Evolutionary conservation across 305 asterid genomes (phyloP), one percentile per base, ranked within the genome.

Genomic region (Coffea humblotiana): DNA sequence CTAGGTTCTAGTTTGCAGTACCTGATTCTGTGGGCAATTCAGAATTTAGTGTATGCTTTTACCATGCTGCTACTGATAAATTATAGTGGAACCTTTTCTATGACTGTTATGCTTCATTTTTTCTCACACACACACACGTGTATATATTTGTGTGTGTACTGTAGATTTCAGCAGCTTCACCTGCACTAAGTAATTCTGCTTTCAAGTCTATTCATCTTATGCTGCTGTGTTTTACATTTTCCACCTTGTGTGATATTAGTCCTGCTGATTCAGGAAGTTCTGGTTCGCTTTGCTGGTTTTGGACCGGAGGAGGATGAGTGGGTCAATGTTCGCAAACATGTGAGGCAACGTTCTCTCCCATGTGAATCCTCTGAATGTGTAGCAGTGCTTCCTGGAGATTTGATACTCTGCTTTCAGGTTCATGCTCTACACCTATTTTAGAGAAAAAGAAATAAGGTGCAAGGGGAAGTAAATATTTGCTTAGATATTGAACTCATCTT

Each of bases 301-400:
- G 98, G 97, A 71, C 87, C 88, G 64, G 98, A 95, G 83, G 98
- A 95, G 90, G 98, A 95, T 85, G 98, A 95, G 84, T 95, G 98
- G 98, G 97, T 95, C 81, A 91, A 90, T 83, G 86, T 95, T 64
- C 89, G 84, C 81, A 89, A 82, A 92, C 90, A 92, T 80, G 93
- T 93, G 75, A 89, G 98, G 80, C 98, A 92, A 80, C 89, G 98
- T 67, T 95, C 98, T 47, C 97, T 95, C 78, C 98, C 98, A 9
- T 95, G 98, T 80, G 98, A 95, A 88, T 87, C 98, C 76, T 90
- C 94, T 16, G 98, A 95, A 85, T 95, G 98, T 85, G 92, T 90
- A 43, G 97, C 97, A 37, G 96, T 95, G 85, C 91, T 92, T 58
- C 93, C 94, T 10, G 89, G 88, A 72, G 97, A 95, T 88, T 79